A percentile compares a stretch with the other conserved stretches of the same genome.
phyloP scores from a whole-genome alignment of 164 flowering plant genomes.

The Litsea cubeba region DNA sequence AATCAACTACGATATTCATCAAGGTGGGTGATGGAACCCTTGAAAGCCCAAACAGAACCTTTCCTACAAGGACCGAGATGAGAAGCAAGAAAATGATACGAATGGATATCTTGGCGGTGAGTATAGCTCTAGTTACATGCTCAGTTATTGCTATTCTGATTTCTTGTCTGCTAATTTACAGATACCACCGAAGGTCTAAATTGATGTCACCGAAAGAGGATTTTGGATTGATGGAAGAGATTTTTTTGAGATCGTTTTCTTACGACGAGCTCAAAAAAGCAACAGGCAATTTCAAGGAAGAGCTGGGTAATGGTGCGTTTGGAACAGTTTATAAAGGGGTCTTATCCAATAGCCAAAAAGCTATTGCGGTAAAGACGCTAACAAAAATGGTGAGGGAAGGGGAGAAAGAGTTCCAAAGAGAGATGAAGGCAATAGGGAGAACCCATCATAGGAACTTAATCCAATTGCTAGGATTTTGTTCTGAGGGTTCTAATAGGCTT shows the following conservation, averaged over 20 bases:
- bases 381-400: constrained; percentile 15
- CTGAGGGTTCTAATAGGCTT: constrained; percentile 15
- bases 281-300: constrained; percentile 22
- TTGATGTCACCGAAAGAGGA: background rate
- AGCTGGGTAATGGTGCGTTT: constrained; percentile 18
- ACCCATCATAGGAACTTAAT: constrained; percentile 29
- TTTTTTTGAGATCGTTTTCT: constrained; percentile 5
- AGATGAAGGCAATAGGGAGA: constrained; percentile 19
- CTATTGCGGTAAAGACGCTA: constrained; percentile 20
- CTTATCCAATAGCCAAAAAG: background rate
- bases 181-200: background rate
- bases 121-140: background rate
- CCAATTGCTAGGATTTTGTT: constrained; percentile 17
- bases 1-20: background rate
- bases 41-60: background rate
- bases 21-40: background rate
- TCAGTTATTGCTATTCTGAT: background rate
- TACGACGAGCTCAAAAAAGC: constrained; percentile 19
- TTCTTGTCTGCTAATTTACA: background rate
- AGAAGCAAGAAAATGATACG: background rate
- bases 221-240: constrained; percentile 1
- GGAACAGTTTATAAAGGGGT: constrained; percentile 22
- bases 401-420: constrained; percentile 20
- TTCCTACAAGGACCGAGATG: background rate
- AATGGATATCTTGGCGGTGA: background rate